phyloP scores from a whole-genome alignment of 306 rosid genomes.

The Citrullus colocynthis region DNA sequence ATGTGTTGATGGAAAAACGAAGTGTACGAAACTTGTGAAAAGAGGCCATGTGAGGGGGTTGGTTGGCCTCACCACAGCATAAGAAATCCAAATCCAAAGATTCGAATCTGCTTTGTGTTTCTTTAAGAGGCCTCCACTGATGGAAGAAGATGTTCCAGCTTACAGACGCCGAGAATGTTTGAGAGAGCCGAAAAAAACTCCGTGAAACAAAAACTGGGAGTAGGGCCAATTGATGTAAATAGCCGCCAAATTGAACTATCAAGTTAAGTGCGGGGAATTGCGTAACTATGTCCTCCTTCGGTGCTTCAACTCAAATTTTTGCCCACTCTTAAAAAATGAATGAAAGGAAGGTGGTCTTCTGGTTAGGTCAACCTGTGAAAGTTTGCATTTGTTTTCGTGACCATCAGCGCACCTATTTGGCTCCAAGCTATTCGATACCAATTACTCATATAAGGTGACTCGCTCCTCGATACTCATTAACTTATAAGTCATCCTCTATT shows the following conservation, averaged over 20 bases:
- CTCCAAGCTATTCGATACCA: too few relatives aligned
- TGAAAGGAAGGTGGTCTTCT: too few relatives aligned
- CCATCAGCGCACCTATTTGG: too few relatives aligned
- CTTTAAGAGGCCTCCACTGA: neutral
- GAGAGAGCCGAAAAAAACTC: neutral
- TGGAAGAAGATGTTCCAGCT: neutral
- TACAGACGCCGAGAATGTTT: neutral
- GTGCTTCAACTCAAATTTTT: too few relatives aligned
- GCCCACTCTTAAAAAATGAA: too few relatives aligned
- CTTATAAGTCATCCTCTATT: too few relatives aligned
- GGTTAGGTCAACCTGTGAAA: too few relatives aligned
- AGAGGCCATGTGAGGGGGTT: slow-evolving; percentile 39
- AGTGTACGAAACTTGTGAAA: slow-evolving; percentile 32
- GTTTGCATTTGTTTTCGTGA: too few relatives aligned
- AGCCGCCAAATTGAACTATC: neutral
- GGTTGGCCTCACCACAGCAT: slow-evolving; percentile 5
- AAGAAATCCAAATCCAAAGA: neutral
- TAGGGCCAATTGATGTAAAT: neutral
- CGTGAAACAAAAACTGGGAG: neutral
- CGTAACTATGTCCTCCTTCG: too few relatives aligned
- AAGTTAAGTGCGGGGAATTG: too few relatives aligned
- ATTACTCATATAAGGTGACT: too few relatives aligned
- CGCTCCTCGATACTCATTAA: too few relatives aligned
- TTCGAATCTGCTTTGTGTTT: neutral
- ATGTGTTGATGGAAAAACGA: slow-evolving; percentile 19